phyloP scores from a whole-genome alignment of 108 stramenopile species.

The Cyclotella distinguenda region DNA sequence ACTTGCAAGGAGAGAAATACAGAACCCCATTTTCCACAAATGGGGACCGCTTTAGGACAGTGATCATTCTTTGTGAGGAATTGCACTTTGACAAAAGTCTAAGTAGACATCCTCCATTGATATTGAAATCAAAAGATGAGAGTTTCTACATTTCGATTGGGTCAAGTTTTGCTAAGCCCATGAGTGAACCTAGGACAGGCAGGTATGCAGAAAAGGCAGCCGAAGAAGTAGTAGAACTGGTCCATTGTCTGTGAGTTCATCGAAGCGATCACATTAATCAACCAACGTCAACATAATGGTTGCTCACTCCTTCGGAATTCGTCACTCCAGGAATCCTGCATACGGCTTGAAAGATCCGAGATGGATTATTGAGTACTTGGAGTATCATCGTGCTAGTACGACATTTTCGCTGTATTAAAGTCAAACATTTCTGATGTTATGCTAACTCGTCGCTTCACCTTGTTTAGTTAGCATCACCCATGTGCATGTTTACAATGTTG shows the following conservation, averaged over 20 bases:
- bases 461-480: conserved; percentile 28
- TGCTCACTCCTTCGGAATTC: neutral
- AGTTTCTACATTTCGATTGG: conserved; percentile 38
- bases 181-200: conserved; percentile 6
- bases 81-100: conserved; percentile 33
- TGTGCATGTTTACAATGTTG: conserved; percentile 48
- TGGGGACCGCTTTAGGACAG: conserved; percentile 41
- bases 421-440: neutral
- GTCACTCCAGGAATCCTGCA: conserved; percentile 23
- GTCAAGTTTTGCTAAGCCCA: conserved; percentile 31
- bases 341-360: conserved; percentile 46
- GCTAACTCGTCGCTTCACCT: neutral
- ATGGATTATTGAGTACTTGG: conserved; percentile 49
- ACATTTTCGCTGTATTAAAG: neutral
- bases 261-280: neutral
- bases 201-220: neutral
- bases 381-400: conserved; percentile 35
- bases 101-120: conserved; percentile 40
- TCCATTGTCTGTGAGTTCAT: conserved; percentile 31
- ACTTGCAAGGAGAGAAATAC: conserved; percentile 31
- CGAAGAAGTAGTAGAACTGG: conserved; percentile 6
- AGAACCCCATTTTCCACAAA: conserved; percentile 37
- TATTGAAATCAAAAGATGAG: conserved; percentile 32
- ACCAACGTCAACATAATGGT: too few species aligned
- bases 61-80: conserved; percentile 43